Evolutionary conservation across 1,139 yeast genomes (phyloP).

Genomic region (Hyphopichia wangnamkhiaoensis): DNA sequence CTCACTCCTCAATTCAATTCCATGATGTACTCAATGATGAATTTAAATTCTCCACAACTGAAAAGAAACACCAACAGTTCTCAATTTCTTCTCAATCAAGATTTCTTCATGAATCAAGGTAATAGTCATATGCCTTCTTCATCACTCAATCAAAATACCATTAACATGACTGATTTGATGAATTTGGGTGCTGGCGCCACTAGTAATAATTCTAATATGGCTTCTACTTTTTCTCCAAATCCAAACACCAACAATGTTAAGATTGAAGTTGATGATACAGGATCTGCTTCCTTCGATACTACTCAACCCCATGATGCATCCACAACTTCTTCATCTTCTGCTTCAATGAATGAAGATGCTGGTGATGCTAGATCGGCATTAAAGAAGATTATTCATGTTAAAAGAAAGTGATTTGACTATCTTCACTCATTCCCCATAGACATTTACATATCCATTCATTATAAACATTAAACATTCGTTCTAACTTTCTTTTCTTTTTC

Average conservation of each 20-base stretch:
- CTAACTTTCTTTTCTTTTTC: background rate
- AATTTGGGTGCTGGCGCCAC: slow-evolving; percentile 9
- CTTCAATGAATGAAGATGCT: slow-evolving; percentile 27
- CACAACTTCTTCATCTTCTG: slow-evolving; percentile 9
- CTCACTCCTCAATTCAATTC: slow-evolving; percentile 48
- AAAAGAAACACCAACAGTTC: slow-evolving; percentile 17
- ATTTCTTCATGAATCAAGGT: slow-evolving; percentile 22
- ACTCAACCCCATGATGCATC: background rate
- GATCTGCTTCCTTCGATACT: background rate
- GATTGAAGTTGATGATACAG: background rate
- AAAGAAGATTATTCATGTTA: slow-evolving; percentile 40
- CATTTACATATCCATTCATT: background rate
- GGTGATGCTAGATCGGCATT: slow-evolving; percentile 46
- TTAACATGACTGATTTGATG: slow-evolving; percentile 24
- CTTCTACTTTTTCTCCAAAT: background rate
- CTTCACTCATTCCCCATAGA: background rate
- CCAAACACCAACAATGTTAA: slow-evolving; percentile 1
- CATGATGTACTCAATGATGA: slow-evolving; percentile 44
- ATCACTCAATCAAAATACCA: slow-evolving; percentile 12
- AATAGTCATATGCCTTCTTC: slow-evolving; percentile 4
- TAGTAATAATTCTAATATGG: background rate
- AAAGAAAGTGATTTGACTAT: slow-evolving; percentile 20
- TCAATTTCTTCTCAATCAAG: slow-evolving; percentile 34
- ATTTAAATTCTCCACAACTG: slow-evolving; percentile 35
- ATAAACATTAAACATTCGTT: background rate